These are phyloP conservation scores for Acacia confusa DNA, from an alignment of 306 rosid species.

Conservation along the genomic window DNA sequence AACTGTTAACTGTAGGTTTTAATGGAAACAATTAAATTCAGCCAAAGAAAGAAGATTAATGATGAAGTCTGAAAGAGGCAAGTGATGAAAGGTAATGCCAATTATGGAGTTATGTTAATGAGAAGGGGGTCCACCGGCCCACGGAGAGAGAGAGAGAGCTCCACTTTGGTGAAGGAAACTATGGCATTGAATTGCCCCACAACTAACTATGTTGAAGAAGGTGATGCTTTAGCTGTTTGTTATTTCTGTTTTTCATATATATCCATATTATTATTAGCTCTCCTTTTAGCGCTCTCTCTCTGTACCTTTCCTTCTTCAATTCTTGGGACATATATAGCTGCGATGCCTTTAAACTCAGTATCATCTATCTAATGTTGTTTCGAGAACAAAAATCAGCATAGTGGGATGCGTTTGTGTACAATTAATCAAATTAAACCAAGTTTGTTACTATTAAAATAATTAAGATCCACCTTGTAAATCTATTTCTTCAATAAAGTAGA, in stretches of 20 bases:
- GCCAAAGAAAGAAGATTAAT: neutral
- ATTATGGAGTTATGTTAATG: neutral
- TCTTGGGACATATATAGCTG: neutral
- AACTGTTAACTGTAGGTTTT: neutral
- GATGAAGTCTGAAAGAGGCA: neutral
- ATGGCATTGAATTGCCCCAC: neutral
- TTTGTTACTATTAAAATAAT: neutral
- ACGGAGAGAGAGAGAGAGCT: neutral
- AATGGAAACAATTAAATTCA: neutral
- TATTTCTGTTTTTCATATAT: neutral
- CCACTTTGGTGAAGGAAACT: neutral
- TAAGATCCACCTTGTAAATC: too few species aligned
- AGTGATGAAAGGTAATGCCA: neutral
- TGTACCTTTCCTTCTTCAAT: neutral
- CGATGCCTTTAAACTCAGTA: neutral
- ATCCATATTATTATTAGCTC: neutral
- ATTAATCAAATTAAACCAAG: neutral
- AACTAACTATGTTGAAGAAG: neutral
- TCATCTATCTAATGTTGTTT: neutral
- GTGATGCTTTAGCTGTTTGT: neutral
- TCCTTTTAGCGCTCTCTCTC: neutral
- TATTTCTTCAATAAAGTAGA: too few species aligned
- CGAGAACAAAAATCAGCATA: neutral
- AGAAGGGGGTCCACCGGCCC: neutral
- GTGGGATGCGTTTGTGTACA: neutral